These are phyloP conservation scores for Sherardia arvensis DNA, from an alignment of 257 asterid species.

Conservation along the genomic window DNA sequence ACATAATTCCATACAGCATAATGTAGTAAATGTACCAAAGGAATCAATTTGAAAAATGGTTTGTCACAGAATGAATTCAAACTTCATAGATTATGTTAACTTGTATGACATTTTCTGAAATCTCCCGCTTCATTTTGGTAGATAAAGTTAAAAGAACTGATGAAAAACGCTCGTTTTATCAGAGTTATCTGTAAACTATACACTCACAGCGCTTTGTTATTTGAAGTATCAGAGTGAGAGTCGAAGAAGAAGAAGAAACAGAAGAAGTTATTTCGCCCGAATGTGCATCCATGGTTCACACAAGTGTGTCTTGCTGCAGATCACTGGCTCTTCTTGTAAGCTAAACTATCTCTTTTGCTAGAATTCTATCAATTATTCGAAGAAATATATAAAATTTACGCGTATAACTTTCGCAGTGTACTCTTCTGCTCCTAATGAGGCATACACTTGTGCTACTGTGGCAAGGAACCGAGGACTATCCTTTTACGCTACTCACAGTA, in stretches of 20 bases:
- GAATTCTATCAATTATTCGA: background rate
- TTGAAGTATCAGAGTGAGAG: constrained; percentile 27
- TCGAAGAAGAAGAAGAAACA: constrained; percentile 15
- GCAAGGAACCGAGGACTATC: constrained; percentile 45
- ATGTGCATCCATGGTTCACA: constrained; percentile 33
- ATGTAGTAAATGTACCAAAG: too few species aligned
- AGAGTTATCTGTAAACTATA: too few species aligned
- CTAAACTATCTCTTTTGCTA: background rate
- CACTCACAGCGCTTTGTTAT: background rate
- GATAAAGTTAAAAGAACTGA: too few species aligned
- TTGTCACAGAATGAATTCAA: too few species aligned
- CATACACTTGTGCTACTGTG: constrained; percentile 41
- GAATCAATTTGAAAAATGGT: too few species aligned
- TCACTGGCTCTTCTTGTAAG: constrained; percentile 64
- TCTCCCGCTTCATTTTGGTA: too few species aligned
- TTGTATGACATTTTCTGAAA: background rate
- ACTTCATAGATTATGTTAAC: too few species aligned
- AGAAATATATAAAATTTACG: background rate
- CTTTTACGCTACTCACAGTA: constrained; percentile 66
- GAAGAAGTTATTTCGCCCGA: constrained; percentile 15
- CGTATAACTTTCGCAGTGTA: constrained; percentile 28
- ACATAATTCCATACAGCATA: background rate
- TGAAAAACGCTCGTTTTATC: too few species aligned
- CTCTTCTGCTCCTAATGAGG: constrained; percentile 35
- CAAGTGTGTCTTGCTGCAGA: constrained; percentile 60